These are phyloP conservation scores for Picea abies DNA, from an alignment of 83 land plant genomes.

Conservation along the genomic window DNA sequence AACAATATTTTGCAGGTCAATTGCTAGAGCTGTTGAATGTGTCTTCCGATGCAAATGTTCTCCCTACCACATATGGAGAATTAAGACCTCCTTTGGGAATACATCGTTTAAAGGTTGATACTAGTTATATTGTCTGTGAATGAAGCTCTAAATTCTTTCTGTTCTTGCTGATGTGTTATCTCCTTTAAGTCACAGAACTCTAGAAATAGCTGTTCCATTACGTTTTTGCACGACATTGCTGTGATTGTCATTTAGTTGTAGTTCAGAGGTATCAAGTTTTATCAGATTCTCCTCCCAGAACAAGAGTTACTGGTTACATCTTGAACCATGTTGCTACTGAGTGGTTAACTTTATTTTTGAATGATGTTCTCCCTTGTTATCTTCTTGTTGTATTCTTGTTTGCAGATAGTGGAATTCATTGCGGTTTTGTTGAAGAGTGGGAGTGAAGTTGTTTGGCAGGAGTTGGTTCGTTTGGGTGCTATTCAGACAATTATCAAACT, in stretches of 20 bases:
- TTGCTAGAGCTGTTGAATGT: conserved; percentile 68
- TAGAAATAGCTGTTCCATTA: neutral
- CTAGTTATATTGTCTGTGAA: neutral
- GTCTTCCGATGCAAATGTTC: conserved; percentile 57
- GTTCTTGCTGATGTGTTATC: neutral
- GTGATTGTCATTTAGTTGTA: neutral
- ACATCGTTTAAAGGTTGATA: conserved; percentile 57
- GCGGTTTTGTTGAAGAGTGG: conserved; percentile 68
- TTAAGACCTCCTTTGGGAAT: conserved; percentile 87
- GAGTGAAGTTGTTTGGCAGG: conserved; percentile 72
- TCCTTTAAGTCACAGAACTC: neutral
- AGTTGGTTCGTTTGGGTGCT: conserved; percentile 75
- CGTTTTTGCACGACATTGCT: neutral
- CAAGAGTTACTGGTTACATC: neutral
- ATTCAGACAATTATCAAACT: conserved; percentile 63
- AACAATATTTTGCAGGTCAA: conserved; percentile 39
- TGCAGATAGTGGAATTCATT: conserved; percentile 92
- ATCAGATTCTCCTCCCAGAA: neutral
- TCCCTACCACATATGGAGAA: conserved; percentile 87
- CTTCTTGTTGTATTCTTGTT: conserved; percentile 4
- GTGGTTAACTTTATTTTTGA: neutral
- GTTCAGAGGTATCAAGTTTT: neutral
- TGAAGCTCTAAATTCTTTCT: neutral
- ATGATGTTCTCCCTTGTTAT: neutral
- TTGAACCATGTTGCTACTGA: neutral